Evolutionary conservation across 129 eudicot species (phyloP).

Genomic region (Glebionis coronaria): DNA sequence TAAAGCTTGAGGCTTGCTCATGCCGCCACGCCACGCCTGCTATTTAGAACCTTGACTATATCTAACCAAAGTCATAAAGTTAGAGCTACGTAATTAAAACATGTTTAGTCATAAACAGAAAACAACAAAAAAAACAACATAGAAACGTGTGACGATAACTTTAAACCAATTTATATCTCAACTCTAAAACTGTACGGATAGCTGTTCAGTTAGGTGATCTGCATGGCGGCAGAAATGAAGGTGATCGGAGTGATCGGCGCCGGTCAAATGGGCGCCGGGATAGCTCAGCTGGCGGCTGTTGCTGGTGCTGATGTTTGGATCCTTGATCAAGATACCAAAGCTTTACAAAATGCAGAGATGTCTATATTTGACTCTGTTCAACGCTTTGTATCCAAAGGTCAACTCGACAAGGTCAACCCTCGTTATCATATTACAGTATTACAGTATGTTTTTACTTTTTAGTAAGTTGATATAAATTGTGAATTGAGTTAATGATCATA

Average conservation of each 20-base stretch:
- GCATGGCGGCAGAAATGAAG: constrained; percentile 40
- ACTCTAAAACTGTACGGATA: no score
- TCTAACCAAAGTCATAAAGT: no score
- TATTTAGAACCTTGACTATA: no score
- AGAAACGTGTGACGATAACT: constrained; percentile 1
- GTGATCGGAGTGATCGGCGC: constrained; percentile 84
- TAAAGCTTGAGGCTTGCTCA: no score
- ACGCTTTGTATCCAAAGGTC: constrained; percentile 62
- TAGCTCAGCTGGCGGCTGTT: constrained; percentile 84
- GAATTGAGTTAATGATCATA: no score
- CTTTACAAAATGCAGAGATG: constrained; percentile 44
- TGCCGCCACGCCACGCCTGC: no score
- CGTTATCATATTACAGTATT: no score
- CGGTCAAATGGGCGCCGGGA: constrained; percentile 98
- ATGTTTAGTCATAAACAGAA: no score
- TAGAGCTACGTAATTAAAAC: no score
- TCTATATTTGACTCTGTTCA: constrained; percentile 59
- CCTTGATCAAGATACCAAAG: constrained; percentile 55
- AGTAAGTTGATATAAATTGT: no score
- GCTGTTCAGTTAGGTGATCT: no score
- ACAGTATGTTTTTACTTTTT: no score
- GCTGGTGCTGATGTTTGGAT: constrained; percentile 69
- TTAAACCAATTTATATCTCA: neutral
- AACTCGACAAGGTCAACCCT: constrained; percentile 54
- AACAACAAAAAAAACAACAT: neutral